These are phyloP conservation scores for Chalaropsis ovoidea DNA, from an alignment of 2,329 filamentous ascomycete species.

Conservation along the genomic window DNA sequence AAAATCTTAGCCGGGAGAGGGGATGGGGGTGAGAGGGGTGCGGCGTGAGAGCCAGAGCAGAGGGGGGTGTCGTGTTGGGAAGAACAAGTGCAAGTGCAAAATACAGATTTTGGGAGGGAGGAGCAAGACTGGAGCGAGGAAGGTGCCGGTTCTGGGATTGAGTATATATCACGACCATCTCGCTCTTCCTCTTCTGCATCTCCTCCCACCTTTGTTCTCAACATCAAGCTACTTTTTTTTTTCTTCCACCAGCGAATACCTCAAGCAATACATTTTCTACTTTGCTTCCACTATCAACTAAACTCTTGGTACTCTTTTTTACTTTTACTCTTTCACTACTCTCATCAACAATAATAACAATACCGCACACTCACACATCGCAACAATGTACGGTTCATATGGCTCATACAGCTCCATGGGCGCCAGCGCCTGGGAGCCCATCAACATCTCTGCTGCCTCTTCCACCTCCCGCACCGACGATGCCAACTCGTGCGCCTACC, in stretches of 20 bases:
- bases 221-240: neutral
- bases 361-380: slow-evolving; percentile 19
- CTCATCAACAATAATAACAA: neutral
- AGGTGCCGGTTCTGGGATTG: neutral
- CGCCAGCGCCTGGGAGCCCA: slow-evolving; percentile 38
- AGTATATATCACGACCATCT: neutral
- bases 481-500: slow-evolving; percentile 45
- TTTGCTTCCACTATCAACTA: neutral
- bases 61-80: neutral
- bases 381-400: slow-evolving; percentile 42
- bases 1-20: neutral
- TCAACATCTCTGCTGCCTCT: slow-evolving; percentile 39
- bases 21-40: neutral
- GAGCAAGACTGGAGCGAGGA: neutral
- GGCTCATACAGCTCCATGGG: slow-evolving; percentile 44
- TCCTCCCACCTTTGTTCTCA: neutral
- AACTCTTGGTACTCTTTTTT: neutral
- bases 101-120: neutral
- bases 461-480: slow-evolving; percentile 34
- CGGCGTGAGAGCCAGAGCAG: neutral
- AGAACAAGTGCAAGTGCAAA: too few relatives aligned
- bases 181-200: neutral
- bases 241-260: neutral
- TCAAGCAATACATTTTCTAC: neutral
- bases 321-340: neutral